These are phyloP conservation scores for Plicaturopsis crispa DNA, from an alignment of 768 basidiomycete species.

Conservation along the genomic window DNA sequence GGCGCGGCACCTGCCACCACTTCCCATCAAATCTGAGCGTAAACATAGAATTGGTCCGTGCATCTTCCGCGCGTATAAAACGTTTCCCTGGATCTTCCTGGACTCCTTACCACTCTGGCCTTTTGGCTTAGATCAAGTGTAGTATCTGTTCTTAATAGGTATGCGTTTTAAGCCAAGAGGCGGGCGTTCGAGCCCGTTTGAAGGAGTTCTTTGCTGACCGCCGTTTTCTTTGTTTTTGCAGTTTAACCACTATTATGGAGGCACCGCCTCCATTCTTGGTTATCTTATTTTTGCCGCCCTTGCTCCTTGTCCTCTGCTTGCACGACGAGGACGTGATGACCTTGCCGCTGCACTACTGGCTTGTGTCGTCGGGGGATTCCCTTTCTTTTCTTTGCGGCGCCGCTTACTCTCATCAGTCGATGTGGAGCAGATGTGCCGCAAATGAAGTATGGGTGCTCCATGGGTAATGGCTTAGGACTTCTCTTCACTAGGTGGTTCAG, in stretches of 20 bases:
- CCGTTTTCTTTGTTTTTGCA: no score
- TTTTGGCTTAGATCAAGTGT: constrained; percentile 98
- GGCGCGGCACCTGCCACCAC: no score
- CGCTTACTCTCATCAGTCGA: no score
- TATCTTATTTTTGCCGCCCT: constrained; percentile 52
- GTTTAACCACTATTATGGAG: constrained; percentile 53
- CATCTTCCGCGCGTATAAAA: no score
- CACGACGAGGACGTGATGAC: constrained; percentile 47
- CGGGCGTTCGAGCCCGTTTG: constrained; percentile 59
- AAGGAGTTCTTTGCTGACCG: no score
- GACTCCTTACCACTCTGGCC: constrained; percentile 75
- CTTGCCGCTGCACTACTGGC: constrained; percentile 44
- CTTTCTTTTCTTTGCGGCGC: constrained; percentile 3
- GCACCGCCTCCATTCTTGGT: constrained; percentile 48
- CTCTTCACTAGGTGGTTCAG: no score
- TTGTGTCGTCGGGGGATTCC: constrained; percentile 24
- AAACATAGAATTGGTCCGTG: no score
- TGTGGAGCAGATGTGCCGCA: no score
- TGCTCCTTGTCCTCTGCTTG: constrained; percentile 51
- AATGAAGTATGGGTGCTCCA: no score
- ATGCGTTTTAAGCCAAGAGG: constrained; percentile 42
- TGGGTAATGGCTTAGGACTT: no score
- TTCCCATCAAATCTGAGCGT: no score
- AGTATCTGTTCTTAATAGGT: constrained; percentile 95
- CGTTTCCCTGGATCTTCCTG: no score